These are phyloP conservation scores for Leishmania major DNA, from an alignment of 208 protist genomes.

Conservation along the genomic window DNA sequence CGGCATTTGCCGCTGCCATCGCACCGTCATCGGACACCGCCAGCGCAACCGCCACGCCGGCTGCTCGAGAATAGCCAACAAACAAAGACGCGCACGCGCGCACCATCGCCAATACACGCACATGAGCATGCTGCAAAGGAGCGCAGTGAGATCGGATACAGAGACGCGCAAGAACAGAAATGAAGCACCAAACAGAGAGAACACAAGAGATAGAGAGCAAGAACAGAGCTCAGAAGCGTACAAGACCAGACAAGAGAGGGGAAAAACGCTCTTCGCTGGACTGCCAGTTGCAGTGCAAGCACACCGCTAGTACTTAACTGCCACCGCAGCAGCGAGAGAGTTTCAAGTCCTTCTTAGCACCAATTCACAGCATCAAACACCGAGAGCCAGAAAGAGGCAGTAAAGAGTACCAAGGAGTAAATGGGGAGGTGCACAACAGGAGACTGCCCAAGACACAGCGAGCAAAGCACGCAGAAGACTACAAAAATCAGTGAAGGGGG, in stretches of 20 bases:
- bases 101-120: background rate
- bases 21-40: background rate
- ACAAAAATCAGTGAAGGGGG: background rate
- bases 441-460: background rate
- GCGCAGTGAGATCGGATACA: background rate
- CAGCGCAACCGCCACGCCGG: constrained; percentile 2
- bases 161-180: background rate
- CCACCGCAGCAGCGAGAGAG: background rate
- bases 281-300: background rate
- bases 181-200: background rate
- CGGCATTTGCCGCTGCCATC: background rate
- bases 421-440: background rate
- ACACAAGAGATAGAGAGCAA: background rate
- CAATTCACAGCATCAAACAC: background rate
- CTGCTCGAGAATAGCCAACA: background rate
- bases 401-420: background rate
- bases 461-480: background rate
- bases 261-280: no score
- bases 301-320: background rate
- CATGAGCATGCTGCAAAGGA: background rate
- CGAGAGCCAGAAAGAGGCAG: background rate
- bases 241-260: background rate
- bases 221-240: background rate
- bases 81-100: background rate
- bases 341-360: background rate